A percentile compares a stretch with the other conserved stretches of the same genome.
phyloP scores from a whole-genome alignment of 2,329 filamentous ascomycete species.

The Oidium heveae region DNA sequence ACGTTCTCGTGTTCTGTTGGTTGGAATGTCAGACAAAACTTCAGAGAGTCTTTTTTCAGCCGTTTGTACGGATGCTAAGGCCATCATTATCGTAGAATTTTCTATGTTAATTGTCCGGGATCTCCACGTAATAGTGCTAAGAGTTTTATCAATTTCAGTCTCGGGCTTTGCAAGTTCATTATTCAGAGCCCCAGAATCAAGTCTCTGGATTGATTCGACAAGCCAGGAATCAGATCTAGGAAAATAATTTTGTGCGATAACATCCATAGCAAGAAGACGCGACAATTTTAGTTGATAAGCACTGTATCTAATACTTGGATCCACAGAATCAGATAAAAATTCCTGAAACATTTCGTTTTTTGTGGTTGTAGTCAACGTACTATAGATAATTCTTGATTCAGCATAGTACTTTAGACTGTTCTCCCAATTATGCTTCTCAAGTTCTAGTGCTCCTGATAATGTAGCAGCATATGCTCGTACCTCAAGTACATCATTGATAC shows the following conservation, averaged over 20 bases:
- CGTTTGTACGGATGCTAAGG: slow-evolving; percentile 42
- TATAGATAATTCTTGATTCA: slow-evolving; percentile 59
- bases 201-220: slow-evolving; percentile 38
- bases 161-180: slow-evolving; percentile 25
- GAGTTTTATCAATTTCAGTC: slow-evolving; percentile 29
- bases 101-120: slow-evolving; percentile 68
- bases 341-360: slow-evolving; percentile 68
- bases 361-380: slow-evolving; percentile 37
- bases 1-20: slow-evolving; percentile 33
- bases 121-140: slow-evolving; percentile 65
- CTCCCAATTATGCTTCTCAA: slow-evolving; percentile 78
- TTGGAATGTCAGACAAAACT: slow-evolving; percentile 20
- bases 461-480: slow-evolving; percentile 61
- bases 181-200: slow-evolving; percentile 43
- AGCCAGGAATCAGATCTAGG: slow-evolving; percentile 36
- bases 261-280: slow-evolving; percentile 55
- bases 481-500: slow-evolving; percentile 50
- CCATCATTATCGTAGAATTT: slow-evolving; percentile 73
- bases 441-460: slow-evolving; percentile 49
- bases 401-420: slow-evolving; percentile 52
- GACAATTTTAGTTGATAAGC: slow-evolving; percentile 80
- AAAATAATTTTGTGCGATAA: slow-evolving; percentile 59
- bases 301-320: slow-evolving; percentile 82
- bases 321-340: slow-evolving; percentile 59
- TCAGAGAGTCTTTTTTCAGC: slow-evolving; percentile 25